These are phyloP conservation scores for Micromonas pusilla DNA, from an alignment of 139 green algal genomes.

Conservation along the genomic window DNA sequence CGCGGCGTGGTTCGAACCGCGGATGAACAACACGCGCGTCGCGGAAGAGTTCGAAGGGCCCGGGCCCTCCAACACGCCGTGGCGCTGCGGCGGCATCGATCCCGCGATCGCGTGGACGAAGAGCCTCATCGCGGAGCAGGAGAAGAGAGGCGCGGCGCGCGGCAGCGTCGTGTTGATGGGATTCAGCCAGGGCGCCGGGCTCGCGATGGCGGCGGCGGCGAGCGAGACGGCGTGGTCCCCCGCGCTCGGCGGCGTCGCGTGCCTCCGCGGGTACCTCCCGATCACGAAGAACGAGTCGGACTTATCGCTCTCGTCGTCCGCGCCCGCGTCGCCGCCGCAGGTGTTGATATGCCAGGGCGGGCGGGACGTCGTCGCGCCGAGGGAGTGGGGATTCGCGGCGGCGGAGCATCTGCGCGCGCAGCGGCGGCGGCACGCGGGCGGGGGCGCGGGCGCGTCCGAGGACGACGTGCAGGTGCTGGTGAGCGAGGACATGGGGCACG, in stretches of 20 bases:
- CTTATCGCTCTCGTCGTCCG: neutral
- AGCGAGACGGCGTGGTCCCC: neutral
- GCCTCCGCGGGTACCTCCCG: slow-evolving; percentile 1
- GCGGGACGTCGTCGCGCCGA: neutral
- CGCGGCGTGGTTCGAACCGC: slow-evolving; percentile 16
- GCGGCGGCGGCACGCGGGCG: neutral
- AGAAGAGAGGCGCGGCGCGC: neutral
- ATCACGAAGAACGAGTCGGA: neutral
- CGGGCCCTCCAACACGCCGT: neutral
- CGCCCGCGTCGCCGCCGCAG: too few relatives aligned
- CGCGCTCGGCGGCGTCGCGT: neutral
- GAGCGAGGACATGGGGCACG: neutral
- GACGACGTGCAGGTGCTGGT: neutral
- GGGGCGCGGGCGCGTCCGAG: neutral
- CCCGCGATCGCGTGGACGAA: neutral
- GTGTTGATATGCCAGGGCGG: neutral
- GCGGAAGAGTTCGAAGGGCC: neutral
- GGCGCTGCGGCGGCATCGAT: slow-evolving; percentile 4
- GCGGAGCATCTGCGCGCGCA: neutral
- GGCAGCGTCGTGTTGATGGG: neutral
- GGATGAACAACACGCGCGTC: slow-evolving; percentile 8
- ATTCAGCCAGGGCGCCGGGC: slow-evolving; percentile 1
- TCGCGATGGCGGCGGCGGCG: neutral
- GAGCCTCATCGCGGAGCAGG: neutral
- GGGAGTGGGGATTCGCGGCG: neutral